Base-by-base conservation (phyloP, 2,329 filamentous ascomycete species). In the Thielaviopsis musarum region DNA sequence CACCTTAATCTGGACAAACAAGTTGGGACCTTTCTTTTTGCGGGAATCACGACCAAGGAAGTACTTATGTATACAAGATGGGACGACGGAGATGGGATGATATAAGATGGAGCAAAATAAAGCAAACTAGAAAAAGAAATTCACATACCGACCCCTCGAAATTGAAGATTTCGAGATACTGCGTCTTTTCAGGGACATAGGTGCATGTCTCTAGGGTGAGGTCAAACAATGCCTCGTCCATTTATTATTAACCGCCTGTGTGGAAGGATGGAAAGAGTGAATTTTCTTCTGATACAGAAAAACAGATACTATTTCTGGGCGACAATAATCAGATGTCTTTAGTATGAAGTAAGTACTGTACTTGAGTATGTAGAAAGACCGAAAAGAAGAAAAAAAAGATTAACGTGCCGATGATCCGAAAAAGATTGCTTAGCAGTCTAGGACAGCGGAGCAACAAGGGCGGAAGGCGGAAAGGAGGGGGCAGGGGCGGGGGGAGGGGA, bases 121-220 rank as follows among this genome's bases (percentile, higher is more conserved):
- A 28, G 54, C 15, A 19, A 41, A 62, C 41, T 17, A 49, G 49
- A 58, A 61, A 24, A 55, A 59, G 59, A 58, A 13, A 54, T 59
- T 13, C 21, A 66, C 76, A 63, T 67, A 81, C 79, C 66, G 78
- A 76, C 1, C 38, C 60, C 56, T 59, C 56, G 64, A 80, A 82
- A 64, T 82, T 82, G 65, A 80, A 74, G 45, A 82, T 78, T 66
- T 82, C 77, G 24, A 82, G 64, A 66, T 80, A 83, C 63, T 70
- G 74, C 19, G 78, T 82, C 58, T 69, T 69, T 67, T 83, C 80
- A 3, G 68, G 62, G 54, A 81, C 76, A 34, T 72, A 70, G 22
- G 69, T 72, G 66, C 77, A 81, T 53, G 73, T 67, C 10, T 70
- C 66, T 61, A 82, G 71, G 38, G 58, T 30, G 24, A 52, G 38